A percentile compares a stretch with the other conserved stretches of the same genome.
Evolutionary conservation across 148 eudicot genomes (phyloP).

Genomic region (Mesembryanthemum crystallinum): DNA sequence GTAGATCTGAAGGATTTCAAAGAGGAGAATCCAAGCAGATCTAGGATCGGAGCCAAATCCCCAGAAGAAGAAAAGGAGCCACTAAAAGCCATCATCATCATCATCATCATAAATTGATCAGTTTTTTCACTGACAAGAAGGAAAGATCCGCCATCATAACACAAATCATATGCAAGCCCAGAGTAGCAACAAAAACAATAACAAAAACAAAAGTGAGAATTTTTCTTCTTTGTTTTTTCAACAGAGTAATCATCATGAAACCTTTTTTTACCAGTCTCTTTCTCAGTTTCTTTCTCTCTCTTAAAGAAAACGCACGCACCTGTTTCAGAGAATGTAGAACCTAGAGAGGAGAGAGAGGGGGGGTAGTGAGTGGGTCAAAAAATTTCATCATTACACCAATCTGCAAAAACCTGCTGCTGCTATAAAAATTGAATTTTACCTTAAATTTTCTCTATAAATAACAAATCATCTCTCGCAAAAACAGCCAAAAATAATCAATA

Average conservation of each 20-base stretch:
- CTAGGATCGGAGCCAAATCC: constrained; percentile 15
- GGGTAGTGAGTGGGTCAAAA: constrained; percentile 23
- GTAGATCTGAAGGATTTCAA: background rate
- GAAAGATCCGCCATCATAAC: constrained; percentile 19
- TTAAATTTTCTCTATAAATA: background rate
- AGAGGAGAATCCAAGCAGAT: constrained; percentile 9
- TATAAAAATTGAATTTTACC: background rate
- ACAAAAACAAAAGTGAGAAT: background rate
- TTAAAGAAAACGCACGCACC: background rate
- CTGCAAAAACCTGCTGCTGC: constrained; percentile 23
- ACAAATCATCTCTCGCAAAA: background rate
- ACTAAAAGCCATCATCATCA: background rate
- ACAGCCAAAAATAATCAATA: background rate
- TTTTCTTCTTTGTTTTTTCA: background rate
- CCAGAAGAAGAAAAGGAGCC: background rate
- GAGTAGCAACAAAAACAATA: background rate
- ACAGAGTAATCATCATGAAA: constrained; percentile 30
- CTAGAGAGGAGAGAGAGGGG: background rate
- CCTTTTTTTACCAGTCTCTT: constrained; percentile 6
- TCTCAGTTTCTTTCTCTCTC: background rate
- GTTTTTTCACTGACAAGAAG: constrained; percentile 20
- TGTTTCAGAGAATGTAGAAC: background rate
- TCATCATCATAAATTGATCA: background rate
- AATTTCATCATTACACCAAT: constrained; percentile 61
- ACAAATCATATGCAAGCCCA: constrained; percentile 3